Percentiles rank a stretch among this genome's conserved stretches.
These are phyloP conservation scores for Scolecobasidium constrictum DNA, from an alignment of 2,329 filamentous ascomycete species.

Conservation along the genomic window DNA sequence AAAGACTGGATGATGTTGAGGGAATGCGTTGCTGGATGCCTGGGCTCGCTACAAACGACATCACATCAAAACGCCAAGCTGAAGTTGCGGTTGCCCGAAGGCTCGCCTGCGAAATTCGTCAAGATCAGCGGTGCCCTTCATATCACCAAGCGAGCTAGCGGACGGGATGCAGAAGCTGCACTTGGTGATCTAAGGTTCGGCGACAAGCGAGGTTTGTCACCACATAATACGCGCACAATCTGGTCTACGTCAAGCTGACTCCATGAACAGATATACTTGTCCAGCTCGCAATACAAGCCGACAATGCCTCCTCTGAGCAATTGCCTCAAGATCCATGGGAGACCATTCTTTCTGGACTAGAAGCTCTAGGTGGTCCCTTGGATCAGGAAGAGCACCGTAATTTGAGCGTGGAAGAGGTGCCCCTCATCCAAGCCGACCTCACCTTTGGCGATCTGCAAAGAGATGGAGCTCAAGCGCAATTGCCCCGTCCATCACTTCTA, in stretches of 20 bases:
- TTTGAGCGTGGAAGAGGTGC: constrained; percentile 85
- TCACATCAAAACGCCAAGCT: constrained; percentile 99
- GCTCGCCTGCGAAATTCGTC: constrained; percentile 94
- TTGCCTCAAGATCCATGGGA: constrained; percentile 94
- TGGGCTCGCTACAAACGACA: constrained; percentile 82
- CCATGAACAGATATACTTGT: constrained; percentile 65
- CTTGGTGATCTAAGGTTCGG: constrained; percentile 89
- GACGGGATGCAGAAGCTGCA: constrained; percentile 84
- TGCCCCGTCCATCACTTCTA: constrained; percentile 78
- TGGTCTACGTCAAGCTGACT: neutral
- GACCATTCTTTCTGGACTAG: constrained; percentile 87
- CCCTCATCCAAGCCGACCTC: constrained; percentile 88
- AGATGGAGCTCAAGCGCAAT: constrained; percentile 75
- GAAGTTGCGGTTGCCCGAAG: constrained; percentile 86
- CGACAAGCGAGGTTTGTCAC: constrained; percentile 58
- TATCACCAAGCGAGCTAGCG: constrained; percentile 91
- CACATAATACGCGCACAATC: neutral
- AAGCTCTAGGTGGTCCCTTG: constrained; percentile 78
- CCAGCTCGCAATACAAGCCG: constrained; percentile 83
- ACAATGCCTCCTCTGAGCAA: constrained; percentile 71
- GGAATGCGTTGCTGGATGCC: constrained; percentile 86
- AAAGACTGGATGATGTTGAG: constrained; percentile 99
- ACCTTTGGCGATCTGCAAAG: constrained; percentile 88
- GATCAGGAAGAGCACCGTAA: constrained; percentile 78
- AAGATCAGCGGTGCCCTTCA: constrained; percentile 96